Conservation (phyloP, 495 filamentous ascomycete genomes). For the Aspergillus kassunensis region DNA sequence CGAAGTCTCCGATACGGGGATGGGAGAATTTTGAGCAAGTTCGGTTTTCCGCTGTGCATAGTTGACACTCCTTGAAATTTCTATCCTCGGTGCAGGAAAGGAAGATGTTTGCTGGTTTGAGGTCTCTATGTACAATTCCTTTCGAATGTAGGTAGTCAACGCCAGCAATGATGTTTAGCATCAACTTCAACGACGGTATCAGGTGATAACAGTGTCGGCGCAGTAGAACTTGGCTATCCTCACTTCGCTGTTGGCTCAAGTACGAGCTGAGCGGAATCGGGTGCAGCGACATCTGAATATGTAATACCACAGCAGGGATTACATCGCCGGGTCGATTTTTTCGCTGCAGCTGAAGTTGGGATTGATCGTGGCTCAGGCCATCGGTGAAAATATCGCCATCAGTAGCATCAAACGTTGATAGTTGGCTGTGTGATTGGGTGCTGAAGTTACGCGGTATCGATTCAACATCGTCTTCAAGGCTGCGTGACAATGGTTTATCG, state of each 20-base stretch:
- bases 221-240: slow-evolving; percentile 9
- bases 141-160: slow-evolving; percentile 61
- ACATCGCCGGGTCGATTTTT: slow-evolving; percentile 23
- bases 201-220: slow-evolving; percentile 50
- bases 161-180: slow-evolving; percentile 41
- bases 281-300: slow-evolving; percentile 55
- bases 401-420: slow-evolving; percentile 31
- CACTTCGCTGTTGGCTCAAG: slow-evolving; percentile 31
- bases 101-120: slow-evolving; percentile 72
- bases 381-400: slow-evolving; percentile 51
- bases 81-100: slow-evolving; percentile 37
- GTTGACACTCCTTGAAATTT: slow-evolving; percentile 22
- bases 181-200: slow-evolving; percentile 37
- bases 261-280: slow-evolving; percentile 47
- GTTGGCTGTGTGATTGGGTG: slow-evolving; percentile 25
- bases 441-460: slow-evolving; percentile 39
- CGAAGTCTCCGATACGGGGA: slow-evolving; percentile 53
- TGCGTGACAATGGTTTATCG: slow-evolving; percentile 30
- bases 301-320: slow-evolving; percentile 41
- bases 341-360: slow-evolving; percentile 33
- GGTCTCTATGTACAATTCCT: slow-evolving; percentile 61
- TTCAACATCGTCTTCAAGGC: slow-evolving; percentile 33
- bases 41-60: slow-evolving; percentile 27
- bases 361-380: slow-evolving; percentile 40
- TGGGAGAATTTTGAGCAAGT: slow-evolving; percentile 35